Conservation (phyloP, 352 stramenopile genomes). For the Elongisporangium prolatum region DNA sequence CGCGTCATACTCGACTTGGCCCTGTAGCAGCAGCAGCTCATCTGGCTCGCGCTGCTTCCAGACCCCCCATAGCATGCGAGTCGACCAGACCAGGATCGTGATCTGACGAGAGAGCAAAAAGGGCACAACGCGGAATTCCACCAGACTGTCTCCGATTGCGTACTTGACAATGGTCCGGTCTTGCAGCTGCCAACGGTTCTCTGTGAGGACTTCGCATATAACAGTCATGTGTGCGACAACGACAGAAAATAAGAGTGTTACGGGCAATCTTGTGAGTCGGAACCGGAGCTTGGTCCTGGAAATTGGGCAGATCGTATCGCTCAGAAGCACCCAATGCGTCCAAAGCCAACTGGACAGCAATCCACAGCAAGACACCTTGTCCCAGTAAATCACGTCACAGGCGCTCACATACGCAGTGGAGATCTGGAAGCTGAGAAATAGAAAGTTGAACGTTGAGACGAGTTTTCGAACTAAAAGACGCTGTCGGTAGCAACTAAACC, state of each 20-base stretch:
- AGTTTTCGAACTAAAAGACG: conserved; percentile 3
- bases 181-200: conserved; percentile 10
- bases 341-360: conserved; percentile 8
- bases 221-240: conserved; percentile 3
- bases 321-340: conserved; percentile 13
- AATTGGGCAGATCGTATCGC: conserved; percentile 8
- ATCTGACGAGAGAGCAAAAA: conserved; percentile 15
- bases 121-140: conserved; percentile 9
- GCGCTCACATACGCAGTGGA: conserved; percentile 10
- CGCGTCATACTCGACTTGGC: conserved; percentile 2
- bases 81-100: conserved; percentile 9
- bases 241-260: neutral
- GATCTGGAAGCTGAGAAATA: conserved; percentile 18
- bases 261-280: neutral
- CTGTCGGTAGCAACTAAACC: conserved; percentile 5
- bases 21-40: conserved; percentile 6
- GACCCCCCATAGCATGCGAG: conserved; percentile 7
- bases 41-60: neutral
- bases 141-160: neutral
- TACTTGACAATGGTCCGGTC: conserved; percentile 12
- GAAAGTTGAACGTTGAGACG: conserved; percentile 12
- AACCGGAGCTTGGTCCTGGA: conserved; percentile 8
- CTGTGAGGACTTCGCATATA: neutral
- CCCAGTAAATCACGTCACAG: conserved; percentile 11
- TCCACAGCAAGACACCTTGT: neutral